A percentile compares a stretch with the other conserved stretches of the same genome.
Conservation (phyloP, 1,139 yeast genomes). For the Hyphopichia pseudoburtonii region DNA sequence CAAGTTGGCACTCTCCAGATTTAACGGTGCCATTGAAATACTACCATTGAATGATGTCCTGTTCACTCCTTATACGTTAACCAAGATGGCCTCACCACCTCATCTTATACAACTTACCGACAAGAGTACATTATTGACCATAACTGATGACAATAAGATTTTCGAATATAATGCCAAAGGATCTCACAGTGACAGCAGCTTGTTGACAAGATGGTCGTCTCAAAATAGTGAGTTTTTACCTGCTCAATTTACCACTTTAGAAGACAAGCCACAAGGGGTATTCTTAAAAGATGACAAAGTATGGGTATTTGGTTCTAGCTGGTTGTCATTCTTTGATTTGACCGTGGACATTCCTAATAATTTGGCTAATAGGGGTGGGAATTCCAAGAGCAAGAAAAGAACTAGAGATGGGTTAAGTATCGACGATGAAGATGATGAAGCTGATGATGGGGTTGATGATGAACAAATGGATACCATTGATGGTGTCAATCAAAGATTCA, state of each 20-base stretch:
- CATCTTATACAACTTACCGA: constrained; percentile 62
- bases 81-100: constrained; percentile 58
- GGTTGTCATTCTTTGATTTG: constrained; percentile 78
- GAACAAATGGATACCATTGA: constrained; percentile 18
- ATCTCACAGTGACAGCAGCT: constrained; percentile 21
- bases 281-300: constrained; percentile 47
- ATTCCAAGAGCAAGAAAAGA: constrained; percentile 47
- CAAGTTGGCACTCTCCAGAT: constrained; percentile 56
- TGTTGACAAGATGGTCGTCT: constrained; percentile 78
- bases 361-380: constrained; percentile 19
- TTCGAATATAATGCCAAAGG: constrained; percentile 54
- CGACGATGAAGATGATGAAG: constrained; percentile 31
- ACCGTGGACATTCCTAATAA: constrained; percentile 55
- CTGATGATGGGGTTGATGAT: constrained; percentile 17
- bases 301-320: constrained; percentile 88
- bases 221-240: constrained; percentile 77
- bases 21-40: constrained; percentile 66
- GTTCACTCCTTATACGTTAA: constrained; percentile 26
- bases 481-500: constrained; percentile 16
- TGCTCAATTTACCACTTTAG: constrained; percentile 53
- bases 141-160: constrained; percentile 73
- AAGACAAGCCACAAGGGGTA: constrained; percentile 75
- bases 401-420: constrained; percentile 62
- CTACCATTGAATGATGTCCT: constrained; percentile 23
- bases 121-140: constrained; percentile 54